Percentiles rank a stretch among this genome's conserved stretches.
These are phyloP conservation scores for Myriosclerotinia curreyana DNA, from an alignment of 2,329 filamentous ascomycete species.

Conservation along the genomic window DNA sequence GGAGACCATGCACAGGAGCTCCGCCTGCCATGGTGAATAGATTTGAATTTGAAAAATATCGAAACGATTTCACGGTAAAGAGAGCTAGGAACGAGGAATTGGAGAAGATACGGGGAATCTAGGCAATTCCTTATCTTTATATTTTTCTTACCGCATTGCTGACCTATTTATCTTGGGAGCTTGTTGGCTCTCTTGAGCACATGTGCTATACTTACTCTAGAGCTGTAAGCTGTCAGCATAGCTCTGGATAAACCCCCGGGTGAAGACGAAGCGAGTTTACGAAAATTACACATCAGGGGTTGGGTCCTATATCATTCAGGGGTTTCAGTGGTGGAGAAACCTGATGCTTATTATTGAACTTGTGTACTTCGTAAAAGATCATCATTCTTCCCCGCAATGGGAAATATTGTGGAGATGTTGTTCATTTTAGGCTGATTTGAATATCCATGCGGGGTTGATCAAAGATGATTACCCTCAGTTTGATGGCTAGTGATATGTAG, in stretches of 20 bases:
- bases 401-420: background rate
- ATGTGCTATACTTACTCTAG: background rate
- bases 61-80: background rate
- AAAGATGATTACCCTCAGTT: no score
- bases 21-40: conserved; percentile 15
- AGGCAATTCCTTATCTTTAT: background rate
- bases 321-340: background rate
- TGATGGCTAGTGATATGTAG: no score
- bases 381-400: conserved; percentile 4
- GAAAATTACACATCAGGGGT: background rate
- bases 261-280: background rate
- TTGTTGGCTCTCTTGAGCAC: background rate
- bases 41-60: background rate
- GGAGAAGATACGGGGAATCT: background rate
- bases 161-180: background rate
- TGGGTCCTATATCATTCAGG: background rate
- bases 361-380: conserved; percentile 2
- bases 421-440: conserved; percentile 1
- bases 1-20: conserved; percentile 36
- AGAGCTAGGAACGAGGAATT: background rate
- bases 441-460: conserved; percentile 1
- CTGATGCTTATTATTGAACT: background rate
- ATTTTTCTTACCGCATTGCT: background rate
- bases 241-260: background rate
- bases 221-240: background rate